Evolutionary conservation across 352 stramenopile species (phyloP), one percentile per base, ranked within the genome.

Genomic region (Pilasporangium apinafurcum): DNA sequence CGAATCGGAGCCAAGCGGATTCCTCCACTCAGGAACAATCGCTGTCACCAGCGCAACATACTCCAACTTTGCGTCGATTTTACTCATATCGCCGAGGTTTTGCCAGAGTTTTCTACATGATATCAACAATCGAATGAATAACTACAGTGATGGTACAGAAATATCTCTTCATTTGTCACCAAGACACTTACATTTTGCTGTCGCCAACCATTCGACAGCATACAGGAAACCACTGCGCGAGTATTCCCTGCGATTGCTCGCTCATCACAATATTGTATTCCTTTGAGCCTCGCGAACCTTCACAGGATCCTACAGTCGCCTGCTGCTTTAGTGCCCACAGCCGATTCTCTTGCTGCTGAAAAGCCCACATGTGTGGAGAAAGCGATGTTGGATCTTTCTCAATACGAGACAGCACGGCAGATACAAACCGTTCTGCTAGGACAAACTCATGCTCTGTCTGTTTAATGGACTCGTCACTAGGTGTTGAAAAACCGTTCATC

Each of bases 291-390:
- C 75, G 62, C 8, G 63, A 79, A 16, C 40, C 50, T 44, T 87
- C 75, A 32, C 75, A 87, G 1, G 75, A 80, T 27, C 71, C 71
- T n/a, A 80, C 38, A 9, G 68, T 47, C 13, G 62, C 70, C 53
- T 86, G 74, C 51, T 83, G 70, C 29, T 65, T 60, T 20, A 83
- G 58, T 16, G 70, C 65, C 74, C 74, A 84, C 1, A 86, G 48
- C 0, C 63, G 54, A 31, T 68, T 69, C 12, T 54, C 14, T 29
- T 77, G 62, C 31, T 65, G 56, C 37, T 78, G 56, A 18, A 84
- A 52, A 2, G 44, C 48, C 70, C 69, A 84, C 29, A 83, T 54
- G 14, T 51, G 51, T 24, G 69, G 45, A 16, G 73, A 51, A 14
- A 87, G 39, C 8, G 69, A 71, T 40, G 64, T 47, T 16, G 71